phyloP scores from a whole-genome alignment of 345 rosid genomes.

The Trapa incisa region DNA sequence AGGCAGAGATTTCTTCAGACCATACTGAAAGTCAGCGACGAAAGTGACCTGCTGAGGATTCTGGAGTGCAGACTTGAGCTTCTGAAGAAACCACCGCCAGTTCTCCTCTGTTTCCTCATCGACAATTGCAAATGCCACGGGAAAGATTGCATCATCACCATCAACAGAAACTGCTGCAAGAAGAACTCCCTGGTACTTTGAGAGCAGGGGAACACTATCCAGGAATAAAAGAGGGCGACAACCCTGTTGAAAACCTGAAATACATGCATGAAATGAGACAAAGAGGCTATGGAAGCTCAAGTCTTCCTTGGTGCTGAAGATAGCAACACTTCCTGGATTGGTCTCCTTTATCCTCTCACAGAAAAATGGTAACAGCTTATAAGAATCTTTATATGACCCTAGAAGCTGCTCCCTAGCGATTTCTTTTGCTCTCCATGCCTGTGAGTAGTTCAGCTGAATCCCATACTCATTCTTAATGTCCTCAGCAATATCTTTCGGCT shows the following conservation, averaged over 20 bases:
- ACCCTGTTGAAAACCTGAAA: slow-evolving; percentile 74
- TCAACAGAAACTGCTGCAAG: slow-evolving; percentile 63
- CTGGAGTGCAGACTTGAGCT: slow-evolving; percentile 53
- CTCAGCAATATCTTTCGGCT: slow-evolving; percentile 82
- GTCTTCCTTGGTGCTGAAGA: slow-evolving; percentile 78
- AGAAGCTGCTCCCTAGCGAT: slow-evolving; percentile 93
- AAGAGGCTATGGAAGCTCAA: slow-evolving; percentile 78
- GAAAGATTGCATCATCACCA: slow-evolving; percentile 73
- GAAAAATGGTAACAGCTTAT: slow-evolving; percentile 60
- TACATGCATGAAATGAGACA: slow-evolving; percentile 72
- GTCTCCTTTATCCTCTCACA: slow-evolving; percentile 90
- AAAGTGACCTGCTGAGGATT: slow-evolving; percentile 49
- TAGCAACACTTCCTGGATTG: slow-evolving; percentile 77
- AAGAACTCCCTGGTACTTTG: slow-evolving; percentile 71
- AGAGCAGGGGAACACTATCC: slow-evolving; percentile 54
- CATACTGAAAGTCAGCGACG: slow-evolving; percentile 69
- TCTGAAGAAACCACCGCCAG: slow-evolving; percentile 77
- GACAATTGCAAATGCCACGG: slow-evolving; percentile 71
- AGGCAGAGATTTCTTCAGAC: slow-evolving; percentile 52
- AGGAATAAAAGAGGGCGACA: slow-evolving; percentile 85
- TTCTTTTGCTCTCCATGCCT: slow-evolving; percentile 93
- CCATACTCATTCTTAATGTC: slow-evolving; percentile 85
- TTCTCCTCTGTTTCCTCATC: slow-evolving; percentile 77
- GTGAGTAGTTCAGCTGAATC: slow-evolving; percentile 79
- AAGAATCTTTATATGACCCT: slow-evolving; percentile 79